These are phyloP conservation scores for Grosmannia serpens DNA, from an alignment of 2,329 filamentous ascomycete genomes.

Conservation along the genomic window DNA sequence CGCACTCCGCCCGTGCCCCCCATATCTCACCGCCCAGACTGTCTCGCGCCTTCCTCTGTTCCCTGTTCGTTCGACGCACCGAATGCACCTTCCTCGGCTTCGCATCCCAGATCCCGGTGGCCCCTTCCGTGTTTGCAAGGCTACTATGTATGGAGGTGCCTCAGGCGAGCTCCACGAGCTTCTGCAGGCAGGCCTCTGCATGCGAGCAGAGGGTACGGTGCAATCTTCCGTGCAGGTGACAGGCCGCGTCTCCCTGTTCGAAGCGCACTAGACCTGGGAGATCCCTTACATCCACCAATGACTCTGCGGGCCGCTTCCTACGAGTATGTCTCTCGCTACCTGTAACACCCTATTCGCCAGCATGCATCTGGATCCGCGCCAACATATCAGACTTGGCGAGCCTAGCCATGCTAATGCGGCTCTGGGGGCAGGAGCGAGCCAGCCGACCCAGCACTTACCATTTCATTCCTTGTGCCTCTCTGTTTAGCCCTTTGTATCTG, in stretches of 20 bases:
- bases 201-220: too few relatives aligned
- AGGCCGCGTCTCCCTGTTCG: not conserved
- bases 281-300: not conserved
- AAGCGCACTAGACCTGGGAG: not conserved
- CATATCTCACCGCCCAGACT: too few relatives aligned
- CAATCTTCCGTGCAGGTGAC: too few relatives aligned
- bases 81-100: not conserved
- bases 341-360: constrained; percentile 14
- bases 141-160: not conserved
- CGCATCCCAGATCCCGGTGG: not conserved
- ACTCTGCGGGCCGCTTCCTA: not conserved
- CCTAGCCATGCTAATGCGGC: not conserved
- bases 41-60: not conserved
- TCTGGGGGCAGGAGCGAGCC: not conserved
- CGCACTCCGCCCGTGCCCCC: too few relatives aligned
- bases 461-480: not conserved
- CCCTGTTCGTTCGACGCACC: not conserved
- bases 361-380: not conserved
- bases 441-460: not conserved
- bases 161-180: too few relatives aligned
- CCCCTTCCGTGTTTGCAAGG: not conserved
- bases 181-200: too few relatives aligned
- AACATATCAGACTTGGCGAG: constrained; percentile 4
- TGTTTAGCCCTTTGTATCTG: not conserved
- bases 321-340: constrained; percentile 11